A percentile compares a stretch with the other conserved stretches of the same genome.
Conservation (phyloP, 768 basidiomycete genomes). For the Hortiboletus flavorubellus region DNA sequence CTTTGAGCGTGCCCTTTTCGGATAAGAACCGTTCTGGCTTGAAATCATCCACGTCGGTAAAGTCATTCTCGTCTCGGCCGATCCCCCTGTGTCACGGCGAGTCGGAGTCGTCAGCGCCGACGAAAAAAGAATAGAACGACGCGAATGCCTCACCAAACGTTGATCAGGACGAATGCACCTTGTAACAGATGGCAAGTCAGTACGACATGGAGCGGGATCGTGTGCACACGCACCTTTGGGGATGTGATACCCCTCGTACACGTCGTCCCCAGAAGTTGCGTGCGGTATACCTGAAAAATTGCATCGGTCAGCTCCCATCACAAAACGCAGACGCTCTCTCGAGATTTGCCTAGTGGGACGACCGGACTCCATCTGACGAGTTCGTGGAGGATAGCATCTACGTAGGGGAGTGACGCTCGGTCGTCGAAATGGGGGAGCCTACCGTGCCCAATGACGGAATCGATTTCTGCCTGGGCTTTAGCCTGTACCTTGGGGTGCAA, state of each 20-base stretch:
- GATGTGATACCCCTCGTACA: slow-evolving; percentile 36
- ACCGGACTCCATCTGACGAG: slow-evolving; percentile 27
- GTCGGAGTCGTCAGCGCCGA: background rate
- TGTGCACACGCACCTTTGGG: slow-evolving; percentile 33
- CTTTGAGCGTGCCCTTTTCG: slow-evolving; percentile 11
- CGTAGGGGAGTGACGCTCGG: slow-evolving; percentile 35
- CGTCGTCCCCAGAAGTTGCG: slow-evolving; percentile 21
- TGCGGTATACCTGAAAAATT: slow-evolving; percentile 22
- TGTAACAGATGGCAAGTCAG: background rate
- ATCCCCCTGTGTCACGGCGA: slow-evolving; percentile 19
- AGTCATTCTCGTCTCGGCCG: slow-evolving; percentile 16
- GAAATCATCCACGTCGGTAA: slow-evolving; percentile 22
- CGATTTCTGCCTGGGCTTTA: slow-evolving; percentile 26
- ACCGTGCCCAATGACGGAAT: slow-evolving; percentile 20
- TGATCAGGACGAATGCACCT: slow-evolving; percentile 33
- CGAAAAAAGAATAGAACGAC: too few relatives aligned
- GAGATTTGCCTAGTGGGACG: slow-evolving; percentile 19
- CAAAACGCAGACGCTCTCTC: background rate
- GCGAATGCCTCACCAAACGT: slow-evolving; percentile 30
- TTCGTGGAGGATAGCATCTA: slow-evolving; percentile 41
- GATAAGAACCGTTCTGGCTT: slow-evolving; percentile 26
- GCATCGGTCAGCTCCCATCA: background rate
- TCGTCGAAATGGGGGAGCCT: slow-evolving; percentile 29
- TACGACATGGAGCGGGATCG: background rate
- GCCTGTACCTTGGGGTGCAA: slow-evolving; percentile 27